A percentile compares a stretch with the other conserved stretches of the same genome.
Conservation (phyloP, 495 filamentous ascomycete genomes). For the Penicillium silybi region DNA sequence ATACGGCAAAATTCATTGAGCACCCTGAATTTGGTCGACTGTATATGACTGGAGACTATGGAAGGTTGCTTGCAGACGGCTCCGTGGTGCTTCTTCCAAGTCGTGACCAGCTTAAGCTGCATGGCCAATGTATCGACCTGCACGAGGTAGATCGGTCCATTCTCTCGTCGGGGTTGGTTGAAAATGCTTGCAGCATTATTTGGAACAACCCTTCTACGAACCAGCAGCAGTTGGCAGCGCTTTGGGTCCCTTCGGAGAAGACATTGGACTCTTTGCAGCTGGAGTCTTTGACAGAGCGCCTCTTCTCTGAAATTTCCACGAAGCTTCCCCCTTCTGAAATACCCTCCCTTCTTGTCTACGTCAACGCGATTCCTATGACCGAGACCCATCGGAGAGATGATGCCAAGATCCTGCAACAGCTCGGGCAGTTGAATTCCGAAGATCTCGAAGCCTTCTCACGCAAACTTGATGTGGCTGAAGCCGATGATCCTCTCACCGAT, state of each 20-base stretch:
- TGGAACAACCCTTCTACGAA: constrained; percentile 22
- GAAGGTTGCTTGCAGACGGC: constrained; percentile 65
- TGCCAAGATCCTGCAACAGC: constrained; percentile 30
- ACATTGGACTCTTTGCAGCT: neutral
- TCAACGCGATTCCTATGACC: constrained; percentile 61
- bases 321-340: constrained; percentile 64
- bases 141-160: constrained; percentile 62
- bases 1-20: constrained; percentile 55
- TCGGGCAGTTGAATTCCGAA: constrained; percentile 19
- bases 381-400: constrained; percentile 61
- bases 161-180: constrained; percentile 35
- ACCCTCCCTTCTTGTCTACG: constrained; percentile 62
- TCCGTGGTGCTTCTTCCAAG: constrained; percentile 56
- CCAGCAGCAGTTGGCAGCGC: constrained; percentile 50
- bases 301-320: constrained; percentile 39
- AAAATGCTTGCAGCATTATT: constrained; percentile 53
- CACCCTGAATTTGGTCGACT: constrained; percentile 63
- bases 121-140: constrained; percentile 63
- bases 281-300: constrained; percentile 18
- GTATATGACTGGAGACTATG: constrained; percentile 69
- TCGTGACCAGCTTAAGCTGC: constrained; percentile 60
- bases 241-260: constrained; percentile 46
- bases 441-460: constrained; percentile 25
- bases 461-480: constrained; percentile 1
- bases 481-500: constrained; percentile 31